Evolutionary conservation across 768 basidiomycete species (phyloP).

Genomic region (Lentinula lateritia): DNA sequence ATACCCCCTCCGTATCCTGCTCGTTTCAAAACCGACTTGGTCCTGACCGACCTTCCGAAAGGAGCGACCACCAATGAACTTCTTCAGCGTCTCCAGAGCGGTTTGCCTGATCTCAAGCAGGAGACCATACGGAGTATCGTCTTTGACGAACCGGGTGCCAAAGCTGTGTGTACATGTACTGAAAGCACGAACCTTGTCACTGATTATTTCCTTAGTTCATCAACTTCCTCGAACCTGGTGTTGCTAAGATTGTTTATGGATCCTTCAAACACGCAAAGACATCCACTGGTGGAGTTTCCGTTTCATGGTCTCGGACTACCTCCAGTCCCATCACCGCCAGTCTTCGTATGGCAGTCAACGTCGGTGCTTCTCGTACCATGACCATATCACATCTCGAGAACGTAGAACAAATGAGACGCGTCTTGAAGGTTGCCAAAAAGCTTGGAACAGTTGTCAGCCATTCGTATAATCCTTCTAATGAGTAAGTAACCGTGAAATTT

Average conservation of each 20-base stretch:
- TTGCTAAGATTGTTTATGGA: not conserved
- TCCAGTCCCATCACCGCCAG: not conserved
- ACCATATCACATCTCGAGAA: not conserved
- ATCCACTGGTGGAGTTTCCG: not conserved
- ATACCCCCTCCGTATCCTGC: not conserved
- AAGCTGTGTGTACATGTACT: not conserved
- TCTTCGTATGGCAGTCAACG: not conserved
- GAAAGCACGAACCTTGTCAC: not conserved
- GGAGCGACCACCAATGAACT: not conserved
- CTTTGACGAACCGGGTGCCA: not conserved
- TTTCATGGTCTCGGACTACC: not conserved
- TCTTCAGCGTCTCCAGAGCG: not conserved
- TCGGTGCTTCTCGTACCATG: not conserved
- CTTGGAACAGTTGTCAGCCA: not conserved
- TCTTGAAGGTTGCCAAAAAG: not conserved
- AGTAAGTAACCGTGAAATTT: not conserved
- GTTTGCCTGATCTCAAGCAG: not conserved
- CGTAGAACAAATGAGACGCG: not conserved
- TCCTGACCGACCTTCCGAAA: not conserved
- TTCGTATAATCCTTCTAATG: not conserved
- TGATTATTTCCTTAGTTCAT: not conserved
- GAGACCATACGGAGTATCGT: not conserved
- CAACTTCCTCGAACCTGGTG: slow-evolving; percentile 1
- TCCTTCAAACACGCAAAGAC: not conserved
- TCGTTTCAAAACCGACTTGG: not conserved